Percentiles rank a stretch among this genome's conserved stretches.
phyloP scores from a whole-genome alignment of 2,329 filamentous ascomycete genomes.

The Exophiala dermatitidis region DNA sequence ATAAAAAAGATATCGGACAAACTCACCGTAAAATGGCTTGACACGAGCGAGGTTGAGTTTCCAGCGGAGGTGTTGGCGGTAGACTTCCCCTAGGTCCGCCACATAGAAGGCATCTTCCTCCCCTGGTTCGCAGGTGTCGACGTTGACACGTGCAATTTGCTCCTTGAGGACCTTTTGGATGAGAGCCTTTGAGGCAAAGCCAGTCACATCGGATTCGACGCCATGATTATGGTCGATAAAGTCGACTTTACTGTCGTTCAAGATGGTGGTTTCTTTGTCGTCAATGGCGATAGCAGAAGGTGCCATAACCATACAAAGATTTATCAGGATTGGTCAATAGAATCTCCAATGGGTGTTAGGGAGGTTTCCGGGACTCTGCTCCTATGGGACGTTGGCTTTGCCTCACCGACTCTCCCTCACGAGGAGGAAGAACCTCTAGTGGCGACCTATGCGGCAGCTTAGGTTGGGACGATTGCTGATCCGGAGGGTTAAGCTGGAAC shows the following conservation, averaged over 20 bases:
- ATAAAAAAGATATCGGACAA: not conserved
- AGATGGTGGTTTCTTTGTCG: conserved; percentile 21
- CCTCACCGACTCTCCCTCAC: conserved; percentile 99
- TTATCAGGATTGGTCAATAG: conserved; percentile 27
- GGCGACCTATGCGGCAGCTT: conserved; percentile 99
- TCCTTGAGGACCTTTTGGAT: conserved; percentile 81
- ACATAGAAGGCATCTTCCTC: conserved; percentile 99
- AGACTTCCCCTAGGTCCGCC: conserved; percentile 94
- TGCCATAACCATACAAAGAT: conserved; percentile 58
- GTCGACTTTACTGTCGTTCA: conserved; percentile 29
- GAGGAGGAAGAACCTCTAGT: conserved; percentile 98
- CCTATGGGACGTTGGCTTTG: conserved; percentile 76
- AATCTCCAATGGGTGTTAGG: conserved; percentile 57
- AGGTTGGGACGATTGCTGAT: conserved; percentile 52
- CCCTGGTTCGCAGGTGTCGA: conserved; percentile 79
- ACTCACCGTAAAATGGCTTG: conserved; percentile 89
- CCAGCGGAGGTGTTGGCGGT: conserved; percentile 97
- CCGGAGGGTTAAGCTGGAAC: conserved; percentile 22
- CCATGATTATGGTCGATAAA: conserved; percentile 40
- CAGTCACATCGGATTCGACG: conserved; percentile 39
- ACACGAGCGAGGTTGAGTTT: conserved; percentile 88
- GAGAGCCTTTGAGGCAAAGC: conserved; percentile 61
- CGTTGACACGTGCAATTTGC: conserved; percentile 75
- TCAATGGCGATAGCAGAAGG: conserved; percentile 55
- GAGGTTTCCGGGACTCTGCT: conserved; percentile 90